These are phyloP conservation scores for Aurinia saxatilis DNA, from an alignment of 345 rosid species.

Conservation along the genomic window DNA sequence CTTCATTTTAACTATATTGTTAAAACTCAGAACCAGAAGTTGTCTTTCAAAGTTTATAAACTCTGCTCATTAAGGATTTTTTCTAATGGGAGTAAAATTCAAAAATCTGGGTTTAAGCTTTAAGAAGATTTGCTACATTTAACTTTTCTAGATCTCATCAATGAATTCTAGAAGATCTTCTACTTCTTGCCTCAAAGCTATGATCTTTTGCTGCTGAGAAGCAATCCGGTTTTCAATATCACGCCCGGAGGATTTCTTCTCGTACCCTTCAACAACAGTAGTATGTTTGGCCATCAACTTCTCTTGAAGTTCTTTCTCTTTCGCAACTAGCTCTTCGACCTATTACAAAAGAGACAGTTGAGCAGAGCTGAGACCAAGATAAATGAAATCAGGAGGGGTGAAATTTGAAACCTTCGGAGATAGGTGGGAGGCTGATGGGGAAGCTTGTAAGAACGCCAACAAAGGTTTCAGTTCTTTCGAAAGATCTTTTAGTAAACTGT, in stretches of 20 bases:
- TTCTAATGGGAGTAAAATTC: neutral
- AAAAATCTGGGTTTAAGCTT: slow-evolving; percentile 1
- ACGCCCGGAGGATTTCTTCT: slow-evolving; percentile 41
- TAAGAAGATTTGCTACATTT: neutral
- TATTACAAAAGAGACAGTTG: slow-evolving; percentile 8
- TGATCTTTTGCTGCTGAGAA: slow-evolving; percentile 58
- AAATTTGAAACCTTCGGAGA: slow-evolving; percentile 55
- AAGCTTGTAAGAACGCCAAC: slow-evolving; percentile 59
- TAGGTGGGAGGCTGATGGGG: slow-evolving; percentile 59
- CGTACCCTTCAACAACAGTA: slow-evolving; percentile 47
- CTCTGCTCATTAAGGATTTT: neutral
- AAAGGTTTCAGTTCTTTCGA: slow-evolving; percentile 66
- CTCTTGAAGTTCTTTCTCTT: slow-evolving; percentile 87
- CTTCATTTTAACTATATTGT: no score
- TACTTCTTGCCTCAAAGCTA: slow-evolving; percentile 69
- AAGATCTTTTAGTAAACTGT: slow-evolving; percentile 65
- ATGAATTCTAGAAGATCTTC: slow-evolving; percentile 76
- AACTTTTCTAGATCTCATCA: slow-evolving; percentile 49
- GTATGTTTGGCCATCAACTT: slow-evolving; percentile 42
- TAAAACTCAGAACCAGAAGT: neutral
- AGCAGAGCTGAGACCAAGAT: neutral
- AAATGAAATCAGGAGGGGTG: neutral
- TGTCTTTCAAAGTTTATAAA: slow-evolving; percentile 12
- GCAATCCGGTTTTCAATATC: slow-evolving; percentile 76
- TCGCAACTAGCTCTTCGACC: slow-evolving; percentile 80